phyloP scores from a whole-genome alignment of 805 yeast species.

The Scheffersomyces coipomensis region DNA sequence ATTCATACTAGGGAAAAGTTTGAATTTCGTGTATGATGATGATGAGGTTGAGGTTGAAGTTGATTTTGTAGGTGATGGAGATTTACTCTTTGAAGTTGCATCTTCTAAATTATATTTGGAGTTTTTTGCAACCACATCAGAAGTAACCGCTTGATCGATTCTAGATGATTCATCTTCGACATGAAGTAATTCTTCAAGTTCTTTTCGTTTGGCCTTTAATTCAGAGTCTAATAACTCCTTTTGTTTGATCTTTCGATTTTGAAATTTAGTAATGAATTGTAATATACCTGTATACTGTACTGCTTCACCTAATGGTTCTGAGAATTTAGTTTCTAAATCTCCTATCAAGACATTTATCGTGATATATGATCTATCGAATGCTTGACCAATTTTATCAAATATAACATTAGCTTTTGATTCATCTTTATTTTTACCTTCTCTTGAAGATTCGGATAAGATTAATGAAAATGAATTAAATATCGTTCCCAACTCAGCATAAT shows the following conservation, averaged over 20 bases:
- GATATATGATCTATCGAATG: slow-evolving; percentile 67
- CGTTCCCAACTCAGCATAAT: slow-evolving; percentile 73
- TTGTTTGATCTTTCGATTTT: slow-evolving; percentile 40
- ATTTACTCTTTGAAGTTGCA: not conserved
- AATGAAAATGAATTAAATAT: slow-evolving; percentile 54
- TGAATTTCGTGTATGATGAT: slow-evolving; percentile 34
- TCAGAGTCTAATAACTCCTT: slow-evolving; percentile 29
- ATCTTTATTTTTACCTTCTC: slow-evolving; percentile 19
- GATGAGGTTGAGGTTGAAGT: slow-evolving; percentile 14
- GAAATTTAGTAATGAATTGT: slow-evolving; percentile 57
- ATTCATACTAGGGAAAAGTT: slow-evolving; percentile 44
- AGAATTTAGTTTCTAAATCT: slow-evolving; percentile 55
- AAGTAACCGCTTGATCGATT: slow-evolving; percentile 21
- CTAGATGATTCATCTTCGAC: slow-evolving; percentile 28
- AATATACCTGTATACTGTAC: slow-evolving; percentile 63
- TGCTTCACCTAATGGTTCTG: slow-evolving; percentile 70
- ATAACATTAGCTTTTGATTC: slow-evolving; percentile 32
- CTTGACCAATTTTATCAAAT: slow-evolving; percentile 81
- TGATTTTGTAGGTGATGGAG: slow-evolving; percentile 9
- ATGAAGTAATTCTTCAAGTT: slow-evolving; percentile 25
- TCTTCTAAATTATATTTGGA: slow-evolving; percentile 18
- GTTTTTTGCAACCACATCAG: slow-evolving; percentile 19
- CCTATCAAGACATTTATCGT: slow-evolving; percentile 52
- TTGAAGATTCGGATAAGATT: slow-evolving; percentile 34
- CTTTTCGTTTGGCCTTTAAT: slow-evolving; percentile 27